Evolutionary conservation across 345 rosid species (phyloP).

Genomic region (Mallotus nudiflorus): DNA sequence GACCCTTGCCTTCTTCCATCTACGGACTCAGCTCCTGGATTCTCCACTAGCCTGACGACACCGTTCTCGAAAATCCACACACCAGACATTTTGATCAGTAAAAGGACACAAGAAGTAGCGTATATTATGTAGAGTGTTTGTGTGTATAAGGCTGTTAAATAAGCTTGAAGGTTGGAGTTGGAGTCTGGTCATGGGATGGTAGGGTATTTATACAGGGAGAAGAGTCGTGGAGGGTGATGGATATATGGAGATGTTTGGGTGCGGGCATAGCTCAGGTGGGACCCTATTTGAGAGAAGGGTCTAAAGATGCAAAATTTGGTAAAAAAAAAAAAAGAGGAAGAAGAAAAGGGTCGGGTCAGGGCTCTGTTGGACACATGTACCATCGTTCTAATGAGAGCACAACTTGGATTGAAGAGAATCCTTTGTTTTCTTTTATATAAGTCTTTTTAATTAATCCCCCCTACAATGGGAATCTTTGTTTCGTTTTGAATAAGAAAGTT

Average conservation of each 20-base stretch:
- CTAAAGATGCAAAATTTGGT: constrained; percentile 11
- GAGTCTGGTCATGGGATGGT: constrained; percentile 19
- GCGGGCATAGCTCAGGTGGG: constrained; percentile 24
- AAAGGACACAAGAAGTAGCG: no score
- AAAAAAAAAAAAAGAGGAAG: not conserved
- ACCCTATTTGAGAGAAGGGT: not conserved
- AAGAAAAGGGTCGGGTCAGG: not conserved
- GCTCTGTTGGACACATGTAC: constrained; percentile 15
- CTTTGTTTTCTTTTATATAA: constrained; percentile 9
- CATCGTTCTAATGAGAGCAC: constrained; percentile 22
- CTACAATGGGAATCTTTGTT: constrained; percentile 39
- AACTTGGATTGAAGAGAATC: constrained; percentile 44
- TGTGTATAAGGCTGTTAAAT: no score
- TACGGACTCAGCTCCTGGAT: constrained; percentile 47
- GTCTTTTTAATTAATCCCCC: not conserved
- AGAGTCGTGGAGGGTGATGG: not conserved
- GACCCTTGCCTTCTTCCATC: constrained; percentile 39
- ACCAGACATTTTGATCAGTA: constrained; percentile 52
- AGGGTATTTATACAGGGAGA: constrained; percentile 26
- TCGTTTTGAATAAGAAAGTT: constrained; percentile 11
- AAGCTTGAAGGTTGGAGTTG: not conserved
- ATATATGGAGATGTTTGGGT: constrained; percentile 29
- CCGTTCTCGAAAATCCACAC: constrained; percentile 83
- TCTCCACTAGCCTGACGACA: constrained; percentile 59
- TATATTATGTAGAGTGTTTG: no score